Evolutionary conservation across 768 basidiomycete species (phyloP).

Genomic region (Suillus plorans): DNA sequence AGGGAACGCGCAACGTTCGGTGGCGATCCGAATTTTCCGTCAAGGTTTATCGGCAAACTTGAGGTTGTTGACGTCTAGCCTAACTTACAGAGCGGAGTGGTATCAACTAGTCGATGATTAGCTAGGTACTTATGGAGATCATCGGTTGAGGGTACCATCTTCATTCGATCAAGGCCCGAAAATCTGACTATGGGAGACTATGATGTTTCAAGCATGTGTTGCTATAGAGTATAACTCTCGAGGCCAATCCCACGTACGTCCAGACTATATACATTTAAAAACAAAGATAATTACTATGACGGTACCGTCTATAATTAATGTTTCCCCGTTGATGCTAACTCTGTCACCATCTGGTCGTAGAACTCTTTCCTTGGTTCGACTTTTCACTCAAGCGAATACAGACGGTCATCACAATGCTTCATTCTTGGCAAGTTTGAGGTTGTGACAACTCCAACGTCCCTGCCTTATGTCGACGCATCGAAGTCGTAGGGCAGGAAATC

Average conservation of each 20-base stretch:
- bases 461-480: too few relatives aligned
- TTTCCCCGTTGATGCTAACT: too few relatives aligned
- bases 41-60: not conserved
- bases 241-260: not conserved
- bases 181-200: not conserved
- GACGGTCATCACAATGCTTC: too few relatives aligned
- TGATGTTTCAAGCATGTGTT: not conserved
- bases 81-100: not conserved
- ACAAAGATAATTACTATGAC: not conserved
- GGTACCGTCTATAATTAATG: not conserved
- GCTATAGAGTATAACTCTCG: not conserved
- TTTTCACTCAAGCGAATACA: too few relatives aligned
- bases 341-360: too few relatives aligned
- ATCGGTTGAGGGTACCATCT: too few relatives aligned
- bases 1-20: too few relatives aligned
- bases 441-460: too few relatives aligned
- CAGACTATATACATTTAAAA: not conserved
- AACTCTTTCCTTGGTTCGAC: too few relatives aligned
- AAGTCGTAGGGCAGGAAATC: too few relatives aligned
- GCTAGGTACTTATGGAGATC: not conserved
- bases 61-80: not conserved
- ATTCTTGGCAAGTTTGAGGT: too few relatives aligned
- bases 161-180: not conserved
- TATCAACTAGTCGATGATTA: not conserved
- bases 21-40: too few relatives aligned